These are phyloP conservation scores for Ormosia emarginata DNA, from an alignment of 306 rosid genomes.

Conservation along the genomic window DNA sequence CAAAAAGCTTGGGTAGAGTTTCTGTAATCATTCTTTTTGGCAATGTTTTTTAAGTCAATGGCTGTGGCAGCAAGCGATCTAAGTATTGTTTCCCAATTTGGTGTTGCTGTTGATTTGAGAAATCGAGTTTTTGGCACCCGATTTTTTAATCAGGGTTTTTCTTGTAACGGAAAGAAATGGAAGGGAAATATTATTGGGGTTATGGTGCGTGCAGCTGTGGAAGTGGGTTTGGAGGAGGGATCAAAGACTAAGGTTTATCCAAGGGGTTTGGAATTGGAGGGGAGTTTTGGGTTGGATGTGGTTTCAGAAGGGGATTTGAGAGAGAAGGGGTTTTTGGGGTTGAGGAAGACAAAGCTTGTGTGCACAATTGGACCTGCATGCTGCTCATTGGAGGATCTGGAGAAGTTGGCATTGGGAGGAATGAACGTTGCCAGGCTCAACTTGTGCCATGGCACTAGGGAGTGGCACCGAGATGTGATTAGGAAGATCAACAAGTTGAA, in stretches of 20 bases:
- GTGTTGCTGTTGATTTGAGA: constrained; percentile 19
- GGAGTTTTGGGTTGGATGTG: constrained; percentile 53
- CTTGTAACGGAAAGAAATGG: constrained; percentile 31
- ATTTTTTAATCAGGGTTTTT: constrained; percentile 10
- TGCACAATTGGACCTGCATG: constrained; percentile 87
- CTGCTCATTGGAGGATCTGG: constrained; percentile 63
- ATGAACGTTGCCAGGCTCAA: constrained; percentile 89
- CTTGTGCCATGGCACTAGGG: constrained; percentile 83
- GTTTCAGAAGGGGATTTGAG: constrained; percentile 73
- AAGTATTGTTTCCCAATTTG: constrained; percentile 14
- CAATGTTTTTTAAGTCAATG: constrained; percentile 37
- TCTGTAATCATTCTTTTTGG: neutral
- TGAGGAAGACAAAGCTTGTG: constrained; percentile 89
- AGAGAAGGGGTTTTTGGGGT: constrained; percentile 69
- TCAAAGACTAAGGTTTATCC: constrained; percentile 18
- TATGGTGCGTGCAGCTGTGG: constrained; percentile 44
- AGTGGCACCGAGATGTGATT: constrained; percentile 77
- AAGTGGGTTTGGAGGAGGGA: constrained; percentile 48
- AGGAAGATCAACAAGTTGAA: constrained; percentile 74
- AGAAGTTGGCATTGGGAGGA: constrained; percentile 75
- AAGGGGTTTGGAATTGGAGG: constrained; percentile 29
- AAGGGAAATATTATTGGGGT: constrained; percentile 27
- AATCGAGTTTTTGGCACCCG: constrained; percentile 18
- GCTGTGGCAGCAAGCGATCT: constrained; percentile 38
- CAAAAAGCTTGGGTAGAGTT: neutral